These are phyloP conservation scores for Mariannaea sp. DNA, from an alignment of 2,329 filamentous ascomycete genomes.

Conservation along the genomic window DNA sequence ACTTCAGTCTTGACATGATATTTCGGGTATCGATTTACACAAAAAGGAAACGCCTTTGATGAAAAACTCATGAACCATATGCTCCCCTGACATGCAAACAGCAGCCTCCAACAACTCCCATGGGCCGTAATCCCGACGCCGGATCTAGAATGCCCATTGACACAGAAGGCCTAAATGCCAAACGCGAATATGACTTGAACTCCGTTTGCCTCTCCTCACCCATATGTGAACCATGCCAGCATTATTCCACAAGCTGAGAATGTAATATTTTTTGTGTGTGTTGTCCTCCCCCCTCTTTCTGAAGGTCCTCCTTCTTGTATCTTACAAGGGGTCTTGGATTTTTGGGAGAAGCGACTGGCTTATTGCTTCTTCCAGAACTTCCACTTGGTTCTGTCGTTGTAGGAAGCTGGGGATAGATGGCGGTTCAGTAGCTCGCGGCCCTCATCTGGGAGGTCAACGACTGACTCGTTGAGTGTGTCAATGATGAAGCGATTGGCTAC, in stretches of 20 bases:
- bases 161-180: not conserved
- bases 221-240: not conserved
- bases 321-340: no score
- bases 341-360: no score
- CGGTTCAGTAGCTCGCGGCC: slow-evolving; percentile 44
- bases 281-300: no score
- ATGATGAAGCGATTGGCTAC: slow-evolving; percentile 48
- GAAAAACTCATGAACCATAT: no score
- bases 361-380: slow-evolving; percentile 40
- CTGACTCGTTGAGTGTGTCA: slow-evolving; percentile 46
- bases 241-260: not conserved
- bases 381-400: slow-evolving; percentile 33
- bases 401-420: slow-evolving; percentile 29
- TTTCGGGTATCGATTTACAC: no score
- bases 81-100: no score
- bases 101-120: slow-evolving; percentile 7
- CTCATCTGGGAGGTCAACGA: slow-evolving; percentile 44
- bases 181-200: not conserved
- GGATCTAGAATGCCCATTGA: slow-evolving; percentile 7
- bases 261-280: no score
- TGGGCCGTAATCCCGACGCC: slow-evolving; percentile 5
- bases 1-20: no score
- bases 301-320: no score
- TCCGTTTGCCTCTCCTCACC: not conserved
- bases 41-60: not conserved